Evolutionary conservation across 2,329 filamentous ascomycete genomes (phyloP).

Genomic region (Beauveria medogensis): DNA sequence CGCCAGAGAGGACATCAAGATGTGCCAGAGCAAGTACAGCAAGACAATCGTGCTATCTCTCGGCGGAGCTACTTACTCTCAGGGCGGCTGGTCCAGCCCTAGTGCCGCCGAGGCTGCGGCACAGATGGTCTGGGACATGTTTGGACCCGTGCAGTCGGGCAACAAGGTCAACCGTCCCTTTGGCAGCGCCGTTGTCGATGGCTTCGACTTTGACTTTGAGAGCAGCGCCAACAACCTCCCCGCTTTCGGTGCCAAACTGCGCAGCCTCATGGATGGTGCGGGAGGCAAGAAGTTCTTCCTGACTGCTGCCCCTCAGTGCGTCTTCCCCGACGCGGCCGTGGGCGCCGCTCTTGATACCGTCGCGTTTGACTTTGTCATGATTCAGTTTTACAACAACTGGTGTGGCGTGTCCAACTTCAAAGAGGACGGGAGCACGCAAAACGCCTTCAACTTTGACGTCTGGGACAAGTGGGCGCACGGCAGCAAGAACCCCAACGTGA

Average conservation of each 20-base stretch:
- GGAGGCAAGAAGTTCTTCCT: conserved; percentile 51
- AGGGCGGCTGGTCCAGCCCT: conserved; percentile 55
- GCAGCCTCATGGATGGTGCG: conserved; percentile 44
- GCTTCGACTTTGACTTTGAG: conserved; percentile 74
- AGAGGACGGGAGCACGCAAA: conserved; percentile 33
- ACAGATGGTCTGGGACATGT: conserved; percentile 60
- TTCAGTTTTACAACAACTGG: conserved; percentile 64
- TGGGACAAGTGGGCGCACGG: conserved; percentile 60
- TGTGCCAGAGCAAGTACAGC: conserved; percentile 52
- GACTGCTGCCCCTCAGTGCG: conserved; percentile 60
- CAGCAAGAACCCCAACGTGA: conserved; percentile 51
- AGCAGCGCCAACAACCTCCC: conserved; percentile 49
- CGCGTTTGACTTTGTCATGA: conserved; percentile 50
- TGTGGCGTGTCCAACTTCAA: conserved; percentile 51
- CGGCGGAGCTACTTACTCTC: conserved; percentile 61
- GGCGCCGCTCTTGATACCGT: conserved; percentile 49
- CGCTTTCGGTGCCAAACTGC: conserved; percentile 51
- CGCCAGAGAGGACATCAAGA: conserved; percentile 38
- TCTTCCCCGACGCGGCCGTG: conserved; percentile 54
- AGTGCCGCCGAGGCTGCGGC: conserved; percentile 47
- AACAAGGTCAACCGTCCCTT: conserved; percentile 54
- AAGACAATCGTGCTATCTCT: conserved; percentile 69
- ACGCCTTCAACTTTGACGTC: conserved; percentile 51
- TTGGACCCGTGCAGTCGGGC: conserved; percentile 46
- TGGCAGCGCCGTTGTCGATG: conserved; percentile 56